Evolutionary conservation across 495 filamentous ascomycete genomes (phyloP), one percentile per base, ranked within the genome.

Genomic region (Hypoxylon cercidicola): DNA sequence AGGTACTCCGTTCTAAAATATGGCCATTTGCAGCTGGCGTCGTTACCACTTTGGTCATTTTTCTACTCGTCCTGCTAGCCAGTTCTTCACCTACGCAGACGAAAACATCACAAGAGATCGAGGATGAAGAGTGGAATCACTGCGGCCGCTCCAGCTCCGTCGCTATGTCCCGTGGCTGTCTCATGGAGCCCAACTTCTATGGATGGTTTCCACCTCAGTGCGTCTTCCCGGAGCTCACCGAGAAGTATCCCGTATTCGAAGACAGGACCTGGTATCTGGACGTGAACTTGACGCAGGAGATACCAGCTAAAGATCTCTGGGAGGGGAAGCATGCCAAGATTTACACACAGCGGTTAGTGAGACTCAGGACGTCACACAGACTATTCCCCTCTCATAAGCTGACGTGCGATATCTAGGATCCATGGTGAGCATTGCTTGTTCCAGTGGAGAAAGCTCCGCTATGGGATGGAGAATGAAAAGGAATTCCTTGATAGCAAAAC

Each of bases 181-280:
- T 61, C 32, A 70, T 70, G 67, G 67, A 70, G 32, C 67, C 67
- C 12, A 61, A 61, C 21, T 70, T 66, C 62, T 70, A 66, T 48
- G 67, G 67, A 45, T 70, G 62, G 62, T 66, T 70, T 43, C 67
- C 67, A 28, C 39, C 62, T 35, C 62, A 56, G 13, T 70, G 67
- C 35, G 46, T 66, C 39, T 70, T 62, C 48, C 19, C 39, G 12
- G 51, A 61, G 37, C 58, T 70, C 7, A 70, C 51, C 4, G 62
- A 64, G 4, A 53, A 52, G 15, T 60, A 60, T 20, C 49, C 49
- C 13, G 61, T 64, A 6, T 58, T 64, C 23, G 61, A 58, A 11
- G 61, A 64, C 13, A 39, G 61, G 15, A 45, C 25, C 4, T 64
- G 61, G 61, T 64, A 51, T 37, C 21, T 28, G 15, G 61, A 64